Base-by-base conservation (phyloP, 192 early-diverging fungal genomes). In the Backusella australiensis region DNA sequence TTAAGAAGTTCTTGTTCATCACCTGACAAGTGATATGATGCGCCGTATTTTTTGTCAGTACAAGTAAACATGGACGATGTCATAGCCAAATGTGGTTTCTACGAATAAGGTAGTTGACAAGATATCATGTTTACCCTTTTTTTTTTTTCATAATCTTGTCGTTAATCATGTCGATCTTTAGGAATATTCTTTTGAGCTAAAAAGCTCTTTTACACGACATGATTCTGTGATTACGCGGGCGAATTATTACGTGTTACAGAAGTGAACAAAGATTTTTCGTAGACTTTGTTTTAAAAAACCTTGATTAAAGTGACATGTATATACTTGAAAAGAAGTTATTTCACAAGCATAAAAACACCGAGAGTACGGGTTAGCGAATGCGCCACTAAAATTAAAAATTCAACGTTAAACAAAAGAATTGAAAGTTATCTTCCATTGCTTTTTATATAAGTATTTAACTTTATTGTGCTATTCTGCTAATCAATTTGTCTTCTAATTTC, bases 261-360 rank as follows among this genome's bases (percentile, higher is more conserved):
- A 53, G 5, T 8, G 17, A 53, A 21, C 6, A n/a, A 21, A 4
- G 21, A 0, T 53, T n/a, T 53, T 21, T 53, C 5, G 15, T 17
- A 14, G 42, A 44, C 42, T 3, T 44, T 14, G 14, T 17, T 44
- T 44, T 3, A 44, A 17, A 44, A 17, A 44, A 44, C 3, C 15
- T 44, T 17, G 42, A 14, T 44, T 12, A 44, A 44, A 17, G 42
- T 44, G 15, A 44, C 42, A 44, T 53, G 52, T 53, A 53, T 53
- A 21, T 53, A 21, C 52, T 21, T 21, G 53, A 56, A 21, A 56
- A 56, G 53, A 21, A n/a, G 19, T 21, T 21, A 56, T 21, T 56
- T 11, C 53, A 56, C 53, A 56, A 21, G 53, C 53, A 56, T 56
- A 56, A 56, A 56, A 56, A 56, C 53, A 56, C 53, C 53, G 53